A percentile compares a stretch with the other conserved stretches of the same genome.
phyloP scores from a whole-genome alignment of 306 rosid genomes.

The Medicago truncatula region DNA sequence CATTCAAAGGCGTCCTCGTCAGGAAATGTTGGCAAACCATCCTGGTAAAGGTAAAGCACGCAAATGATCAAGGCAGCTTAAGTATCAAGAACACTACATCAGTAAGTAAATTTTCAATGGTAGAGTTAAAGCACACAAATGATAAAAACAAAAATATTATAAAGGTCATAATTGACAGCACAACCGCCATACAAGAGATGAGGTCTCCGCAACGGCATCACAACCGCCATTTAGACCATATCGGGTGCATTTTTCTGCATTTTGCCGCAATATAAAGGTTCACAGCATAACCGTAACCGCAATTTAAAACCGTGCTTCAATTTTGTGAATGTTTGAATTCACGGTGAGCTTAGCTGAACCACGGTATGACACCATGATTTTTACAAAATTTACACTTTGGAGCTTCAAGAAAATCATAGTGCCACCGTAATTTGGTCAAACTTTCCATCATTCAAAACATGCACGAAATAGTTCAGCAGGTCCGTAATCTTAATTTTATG shows the following conservation, averaged over 20 bases:
- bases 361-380: neutral
- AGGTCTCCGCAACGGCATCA: no score
- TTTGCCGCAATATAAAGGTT: no score
- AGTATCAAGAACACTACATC: neutral
- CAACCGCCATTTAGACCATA: no score
- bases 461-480: neutral
- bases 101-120: neutral
- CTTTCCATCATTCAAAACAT: neutral
- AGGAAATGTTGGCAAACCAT: conserved; percentile 88
- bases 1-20: conserved; percentile 83
- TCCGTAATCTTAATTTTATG: neutral
- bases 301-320: no score
- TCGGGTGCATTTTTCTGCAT: no score
- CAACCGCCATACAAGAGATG: no score
- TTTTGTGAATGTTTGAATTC: neutral
- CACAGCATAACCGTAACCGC: no score
- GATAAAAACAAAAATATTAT: neutral
- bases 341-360: neutral
- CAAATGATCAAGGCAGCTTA: conserved; percentile 32
- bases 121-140: conserved; percentile 50
- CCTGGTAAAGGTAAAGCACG: conserved; percentile 66
- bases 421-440: neutral
- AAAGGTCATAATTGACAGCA: neutral
- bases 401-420: neutral
- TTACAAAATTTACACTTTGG: neutral